Percentiles rank a stretch among this genome's conserved stretches.
These are phyloP conservation scores for Geotrichum aggregatum DNA, from an alignment of 1,139 yeast genomes.

Conservation along the genomic window DNA sequence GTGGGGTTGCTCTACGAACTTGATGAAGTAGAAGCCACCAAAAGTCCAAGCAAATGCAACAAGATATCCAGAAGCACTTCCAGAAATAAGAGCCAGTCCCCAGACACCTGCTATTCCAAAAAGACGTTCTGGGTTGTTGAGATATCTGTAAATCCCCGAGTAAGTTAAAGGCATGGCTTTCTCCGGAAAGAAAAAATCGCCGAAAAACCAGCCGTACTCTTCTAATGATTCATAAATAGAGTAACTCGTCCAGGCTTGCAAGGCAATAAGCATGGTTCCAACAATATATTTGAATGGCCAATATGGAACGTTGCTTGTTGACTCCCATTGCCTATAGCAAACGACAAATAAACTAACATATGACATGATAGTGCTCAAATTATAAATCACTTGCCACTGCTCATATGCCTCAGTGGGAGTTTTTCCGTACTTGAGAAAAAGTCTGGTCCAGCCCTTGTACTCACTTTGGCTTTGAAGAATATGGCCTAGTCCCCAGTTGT, in stretches of 20 bases:
- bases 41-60: conserved; percentile 66
- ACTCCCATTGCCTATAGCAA: conserved; percentile 39
- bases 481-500: conserved; percentile 51
- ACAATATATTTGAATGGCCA: conserved; percentile 56
- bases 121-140: conserved; percentile 80
- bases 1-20: conserved; percentile 74
- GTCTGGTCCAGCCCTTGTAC: conserved; percentile 60
- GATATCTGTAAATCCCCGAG: conserved; percentile 79
- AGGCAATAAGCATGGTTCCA: conserved; percentile 51
- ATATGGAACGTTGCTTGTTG: conserved; percentile 34
- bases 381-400: conserved; percentile 74
- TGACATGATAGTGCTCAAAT: conserved; percentile 45
- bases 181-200: conserved; percentile 74
- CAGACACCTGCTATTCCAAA: conserved; percentile 80
- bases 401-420: conserved; percentile 66
- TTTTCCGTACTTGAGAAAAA: conserved; percentile 63
- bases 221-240: conserved; percentile 74
- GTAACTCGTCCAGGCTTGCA: conserved; percentile 69
- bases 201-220: conserved; percentile 86
- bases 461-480: conserved; percentile 60
- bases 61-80: conserved; percentile 52
- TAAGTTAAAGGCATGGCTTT: conserved; percentile 53
- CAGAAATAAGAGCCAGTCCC: conserved; percentile 67
- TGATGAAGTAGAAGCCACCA: conserved; percentile 62
- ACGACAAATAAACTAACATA: conserved; percentile 41